Evolutionary conservation across 495 filamentous ascomycete genomes (phyloP), one percentile per base, ranked within the genome.

Genomic region (Viridothelium virens): DNA sequence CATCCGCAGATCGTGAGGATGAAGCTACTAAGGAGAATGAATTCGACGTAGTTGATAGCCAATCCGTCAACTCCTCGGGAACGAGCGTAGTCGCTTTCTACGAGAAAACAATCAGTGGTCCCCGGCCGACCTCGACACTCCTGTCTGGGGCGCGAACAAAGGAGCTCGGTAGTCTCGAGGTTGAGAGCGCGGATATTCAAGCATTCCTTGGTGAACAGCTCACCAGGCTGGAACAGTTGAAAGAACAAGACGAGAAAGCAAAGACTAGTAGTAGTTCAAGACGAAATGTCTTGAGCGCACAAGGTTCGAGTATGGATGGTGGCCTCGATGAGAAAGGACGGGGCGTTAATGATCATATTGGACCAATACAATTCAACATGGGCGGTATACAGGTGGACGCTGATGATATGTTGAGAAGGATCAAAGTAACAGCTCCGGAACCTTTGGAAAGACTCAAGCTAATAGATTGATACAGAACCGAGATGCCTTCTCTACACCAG

Each of bases 361-460:
- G 93, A 0, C 92, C 92, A 2, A 91, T 96, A 66, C 92, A 97
- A 70, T 96, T 96, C 76, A 97, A 97, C 72, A 91, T 96, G 83
- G 93, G 92, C 31, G 93, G 93, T 65, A 96, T 97, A 65, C 92
- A 97, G 73, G 91, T 97, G 9, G 91, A 97, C 77, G 92, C 92
- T 9, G 93, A 97, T 71, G 94, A 96, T 68, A 94, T 96, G 89
- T 76, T 96, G 62, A 89, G 92, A 74, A 85, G 89, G 73, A 80
- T 96, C 56, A 91, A 91, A 84, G 91, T 94, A 78, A 38, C 9
- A 14, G 31, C 53, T 36, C 14, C 18, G 31, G 14, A 36, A 33
- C 11, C 14, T 18, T 18, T 34, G 3, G 53, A 3, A 7, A 7
- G 18, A 36, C 25, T 34, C 25, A n/a, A 36, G 36, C 25, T 31